phyloP scores from a whole-genome alignment of 176 grass and related monocot species.

The Elaeis guineensis region DNA sequence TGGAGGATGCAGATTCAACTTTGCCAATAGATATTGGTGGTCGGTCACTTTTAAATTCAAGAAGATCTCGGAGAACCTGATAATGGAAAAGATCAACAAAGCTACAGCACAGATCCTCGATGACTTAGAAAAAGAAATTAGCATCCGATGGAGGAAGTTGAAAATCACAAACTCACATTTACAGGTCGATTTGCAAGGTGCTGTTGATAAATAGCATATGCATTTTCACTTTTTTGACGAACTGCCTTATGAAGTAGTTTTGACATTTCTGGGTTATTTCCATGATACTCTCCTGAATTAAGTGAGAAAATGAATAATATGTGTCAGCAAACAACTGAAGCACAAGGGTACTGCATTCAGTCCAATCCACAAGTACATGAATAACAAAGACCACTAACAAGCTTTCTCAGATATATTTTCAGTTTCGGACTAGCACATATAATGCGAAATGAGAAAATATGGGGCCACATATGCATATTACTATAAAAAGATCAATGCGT shows the following conservation, averaged over 20 bases:
- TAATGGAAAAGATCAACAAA: constrained; percentile 15
- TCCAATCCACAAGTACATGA: too few species aligned
- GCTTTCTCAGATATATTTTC: too few species aligned
- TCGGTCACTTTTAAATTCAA: constrained; percentile 82
- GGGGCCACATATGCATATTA: too few species aligned
- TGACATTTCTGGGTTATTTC: constrained; percentile 99
- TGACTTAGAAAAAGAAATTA: constrained; percentile 1
- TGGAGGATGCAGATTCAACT: constrained; percentile 95
- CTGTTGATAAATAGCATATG: constrained; percentile 92
- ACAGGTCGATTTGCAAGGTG: constrained; percentile 96
- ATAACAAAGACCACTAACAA: too few species aligned
- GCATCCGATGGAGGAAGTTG: constrained; percentile 13
- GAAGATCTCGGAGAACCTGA: constrained; percentile 97
- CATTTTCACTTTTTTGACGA: constrained; percentile 89
- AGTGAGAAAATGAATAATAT: not conserved
- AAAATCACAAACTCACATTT: constrained; percentile 62
- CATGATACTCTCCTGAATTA: constrained; percentile 84
- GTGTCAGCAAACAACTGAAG: too few species aligned
- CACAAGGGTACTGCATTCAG: too few species aligned
- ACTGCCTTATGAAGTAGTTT: constrained; percentile 97
- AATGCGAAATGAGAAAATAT: too few species aligned
- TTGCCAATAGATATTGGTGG: constrained; percentile 75
- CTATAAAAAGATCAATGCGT: too few species aligned
- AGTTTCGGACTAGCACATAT: too few species aligned
- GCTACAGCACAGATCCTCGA: too few species aligned